phyloP scores from a whole-genome alignment of 2,329 filamentous ascomycete species.

The Aspergillus ochraceus region DNA sequence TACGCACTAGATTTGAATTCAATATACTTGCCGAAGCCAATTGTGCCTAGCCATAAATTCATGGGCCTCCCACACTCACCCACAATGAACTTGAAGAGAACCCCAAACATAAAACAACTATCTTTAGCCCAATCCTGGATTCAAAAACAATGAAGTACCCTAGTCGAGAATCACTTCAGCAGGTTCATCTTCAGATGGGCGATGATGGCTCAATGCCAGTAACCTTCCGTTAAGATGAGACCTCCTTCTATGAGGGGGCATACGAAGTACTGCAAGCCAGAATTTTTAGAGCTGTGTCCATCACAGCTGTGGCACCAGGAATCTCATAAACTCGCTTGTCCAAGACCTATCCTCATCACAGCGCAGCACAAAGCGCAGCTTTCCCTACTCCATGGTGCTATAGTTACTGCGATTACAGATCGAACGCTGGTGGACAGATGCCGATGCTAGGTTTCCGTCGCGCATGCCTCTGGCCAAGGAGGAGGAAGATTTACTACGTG shows the following conservation, averaged over 20 bases:
- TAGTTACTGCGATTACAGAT: conserved; percentile 25
- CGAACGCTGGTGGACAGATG: conserved; percentile 29
- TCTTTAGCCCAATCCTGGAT: too few relatives aligned
- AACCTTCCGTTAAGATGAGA: not conserved
- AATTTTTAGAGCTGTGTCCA: conserved; percentile 1
- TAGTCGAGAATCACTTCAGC: not conserved
- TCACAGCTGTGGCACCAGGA: not conserved
- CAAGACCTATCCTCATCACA: conserved; percentile 4
- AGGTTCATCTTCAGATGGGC: conserved; percentile 2
- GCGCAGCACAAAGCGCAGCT: conserved; percentile 5
- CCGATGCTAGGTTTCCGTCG: conserved; percentile 18
- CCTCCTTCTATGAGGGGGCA: not conserved
- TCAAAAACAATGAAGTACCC: too few relatives aligned
- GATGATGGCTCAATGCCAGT: not conserved
- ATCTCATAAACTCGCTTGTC: not conserved
- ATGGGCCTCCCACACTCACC: too few relatives aligned
- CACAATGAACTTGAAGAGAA: too few relatives aligned
- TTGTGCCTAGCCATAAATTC: too few relatives aligned
- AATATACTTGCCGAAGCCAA: too few relatives aligned
- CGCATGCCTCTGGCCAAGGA: conserved; percentile 29
- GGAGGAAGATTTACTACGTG: conserved; percentile 27
- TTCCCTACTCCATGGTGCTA: conserved; percentile 17
- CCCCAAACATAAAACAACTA: too few relatives aligned
- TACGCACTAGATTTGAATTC: too few relatives aligned
- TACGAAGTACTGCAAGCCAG: not conserved